Evolutionary conservation across 2,329 filamentous ascomycete genomes (phyloP), one percentile per base, ranked within the genome.

Genomic region (Xylaria sp.): DNA sequence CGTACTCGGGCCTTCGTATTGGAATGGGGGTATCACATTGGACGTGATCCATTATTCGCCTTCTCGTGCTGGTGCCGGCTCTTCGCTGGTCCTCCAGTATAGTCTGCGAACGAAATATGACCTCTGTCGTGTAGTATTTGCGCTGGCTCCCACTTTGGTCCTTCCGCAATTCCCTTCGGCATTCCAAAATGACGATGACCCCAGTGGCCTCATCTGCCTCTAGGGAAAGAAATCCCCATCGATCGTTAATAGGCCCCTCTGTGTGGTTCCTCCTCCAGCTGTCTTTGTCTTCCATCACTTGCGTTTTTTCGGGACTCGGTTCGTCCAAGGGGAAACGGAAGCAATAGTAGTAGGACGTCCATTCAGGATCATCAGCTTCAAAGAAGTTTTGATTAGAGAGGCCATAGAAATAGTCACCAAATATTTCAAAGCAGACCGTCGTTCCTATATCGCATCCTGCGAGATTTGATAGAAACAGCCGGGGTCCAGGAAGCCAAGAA

Each of bases 241-340:
- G 83, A 67, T 92, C 87, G 66, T 93, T 89, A 15, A 92, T 86
- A 0, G 88, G 85, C 0, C 90, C 90, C 72, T 93, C 90, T 27
- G 77, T 78, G 67, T 91, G 87, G 51, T 89, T 81, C 15, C 90
- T 84, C 7, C 90, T 81, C 83, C 87, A 92, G 44, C 88, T 81
- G 19, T 78, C 76, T 43, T 73, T 69, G 56, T 81, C 80, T n/a
- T 78, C 76, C 63, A 78, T 77, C 35, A 73, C 72, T 64, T 83
- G 76, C n/a, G 80, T 66, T 7, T 69, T 72, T 1, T 72, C 72
- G 8, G 72, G 69, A 27, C 76, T 74, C n/a, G 81, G 79, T 2
- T 77, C 72, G 31, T 78, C 69, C 10, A 91, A 77, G 1, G 83
- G 84, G 60, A 92, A 85, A 9, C 88, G 84, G 44, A 87, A 79